Base-by-base conservation (phyloP, 805 yeast genomes). In the Schwanniomyces sp. region DNA sequence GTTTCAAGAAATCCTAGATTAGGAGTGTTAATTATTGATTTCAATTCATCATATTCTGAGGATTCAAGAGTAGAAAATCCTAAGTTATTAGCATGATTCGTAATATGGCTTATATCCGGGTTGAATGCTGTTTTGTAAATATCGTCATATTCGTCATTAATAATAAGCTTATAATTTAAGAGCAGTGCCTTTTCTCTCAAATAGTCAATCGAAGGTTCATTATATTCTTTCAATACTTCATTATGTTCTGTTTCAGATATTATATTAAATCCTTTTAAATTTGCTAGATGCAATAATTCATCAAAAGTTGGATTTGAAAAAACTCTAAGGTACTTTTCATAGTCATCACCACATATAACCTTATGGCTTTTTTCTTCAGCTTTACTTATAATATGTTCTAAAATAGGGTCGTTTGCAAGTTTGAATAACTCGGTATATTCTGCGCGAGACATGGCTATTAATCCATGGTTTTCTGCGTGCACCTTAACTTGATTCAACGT, bases 351-450 rank as follows among this genome's bases (percentile, higher is more conserved):
- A 25, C 50, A 44, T 3, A 64, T 30, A 3, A 56, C 30, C 3
- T 34, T 40, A 36, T 45, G 42, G 3, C 54, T 56, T 34, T 51
- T 43, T 5, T 32, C 16, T 0, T 41, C 28, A 1, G 63, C 66
- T 29, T 62, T 55, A 30, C 53, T 24, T 10, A 27, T 41, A 9
- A 67, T 39, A 24, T 61, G 61, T 5, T 63, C 69, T 1, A 59
- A n/a, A 1, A 55, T 32, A 9, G 72, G 72, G 17, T 66, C 69
- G 38, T 64, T 52, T 1, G 69, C 66, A 21, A 46, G 30, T 28
- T 57, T 56, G 21, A 58, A 64, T 34, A 73, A 56, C 17, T 57
- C 54, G 18, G 74, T 60, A 42, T 67, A 70, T 47, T 72, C 77
- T 1, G 47, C 37, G 46, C 62, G 59, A 1, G 63, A 44, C 40